These are phyloP conservation scores for Clarireedia hainanense DNA, from an alignment of 2,329 filamentous ascomycete genomes.

Conservation along the genomic window DNA sequence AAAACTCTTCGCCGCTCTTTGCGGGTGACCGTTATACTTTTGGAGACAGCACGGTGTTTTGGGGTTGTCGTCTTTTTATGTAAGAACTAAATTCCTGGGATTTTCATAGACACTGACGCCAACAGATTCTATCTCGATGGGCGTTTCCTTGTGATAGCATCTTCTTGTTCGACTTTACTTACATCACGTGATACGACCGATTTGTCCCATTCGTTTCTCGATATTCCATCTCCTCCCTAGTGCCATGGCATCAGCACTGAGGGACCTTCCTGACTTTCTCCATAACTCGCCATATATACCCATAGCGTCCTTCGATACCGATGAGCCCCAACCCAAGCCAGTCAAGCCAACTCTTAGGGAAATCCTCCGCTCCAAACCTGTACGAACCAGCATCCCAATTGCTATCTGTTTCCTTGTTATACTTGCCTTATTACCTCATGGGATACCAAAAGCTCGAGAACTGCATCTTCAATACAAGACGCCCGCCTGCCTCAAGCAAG, in stretches of 20 bases:
- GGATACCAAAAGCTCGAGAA: background rate
- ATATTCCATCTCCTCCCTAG: background rate
- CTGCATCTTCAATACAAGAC: slow-evolving; percentile 5
- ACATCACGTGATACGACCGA: background rate
- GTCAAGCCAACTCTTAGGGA: slow-evolving; percentile 29
- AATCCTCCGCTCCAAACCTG: slow-evolving; percentile 32
- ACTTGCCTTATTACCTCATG: slow-evolving; percentile 2
- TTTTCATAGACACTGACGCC: too few species aligned
- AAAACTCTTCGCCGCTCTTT: too few species aligned
- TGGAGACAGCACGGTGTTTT: too few species aligned
- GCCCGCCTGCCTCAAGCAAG: background rate
- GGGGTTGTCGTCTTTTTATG: too few species aligned
- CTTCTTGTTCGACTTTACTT: background rate
- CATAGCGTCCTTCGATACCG: background rate
- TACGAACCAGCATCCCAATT: slow-evolving; percentile 22
- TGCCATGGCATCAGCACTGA: background rate
- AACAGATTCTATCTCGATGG: too few species aligned
- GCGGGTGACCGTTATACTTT: too few species aligned
- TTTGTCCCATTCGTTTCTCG: background rate
- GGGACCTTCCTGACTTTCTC: slow-evolving; percentile 19
- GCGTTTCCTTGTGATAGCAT: too few species aligned
- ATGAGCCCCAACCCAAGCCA: background rate
- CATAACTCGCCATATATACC: slow-evolving; percentile 24
- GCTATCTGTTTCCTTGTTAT: slow-evolving; percentile 7
- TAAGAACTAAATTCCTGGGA: too few species aligned